These are phyloP conservation scores for Malania oleifera DNA, from an alignment of 164 flowering plant genomes.

Conservation along the genomic window DNA sequence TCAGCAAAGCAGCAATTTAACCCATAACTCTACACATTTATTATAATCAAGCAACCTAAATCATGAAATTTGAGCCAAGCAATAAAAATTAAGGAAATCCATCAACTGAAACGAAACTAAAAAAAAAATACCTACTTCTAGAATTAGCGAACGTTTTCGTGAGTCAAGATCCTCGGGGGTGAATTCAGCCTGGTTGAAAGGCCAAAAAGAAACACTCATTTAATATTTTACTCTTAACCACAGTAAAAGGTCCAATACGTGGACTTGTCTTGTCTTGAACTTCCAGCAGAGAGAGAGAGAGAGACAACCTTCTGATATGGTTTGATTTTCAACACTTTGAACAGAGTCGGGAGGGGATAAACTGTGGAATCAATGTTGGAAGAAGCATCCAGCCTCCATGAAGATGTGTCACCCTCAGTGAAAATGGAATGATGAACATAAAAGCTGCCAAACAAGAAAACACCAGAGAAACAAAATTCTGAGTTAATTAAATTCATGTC, in stretches of 20 bases:
- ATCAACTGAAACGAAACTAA: background rate
- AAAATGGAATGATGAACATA: slow-evolving; percentile 62
- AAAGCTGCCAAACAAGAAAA: slow-evolving; percentile 36
- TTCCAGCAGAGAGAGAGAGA: background rate
- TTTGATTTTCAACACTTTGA: slow-evolving; percentile 42
- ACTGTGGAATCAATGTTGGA: slow-evolving; percentile 36
- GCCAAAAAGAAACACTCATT: slow-evolving; percentile 5
- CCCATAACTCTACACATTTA: no score
- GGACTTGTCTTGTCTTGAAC: background rate
- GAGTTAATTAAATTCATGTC: no score
- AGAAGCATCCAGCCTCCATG: slow-evolving; percentile 43
- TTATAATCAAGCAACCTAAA: background rate
- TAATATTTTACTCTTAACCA: background rate
- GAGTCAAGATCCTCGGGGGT: slow-evolving; percentile 60
- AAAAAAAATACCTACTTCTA: slow-evolving; percentile 32
- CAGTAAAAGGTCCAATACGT: background rate
- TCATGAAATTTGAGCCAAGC: no score
- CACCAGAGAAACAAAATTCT: background rate
- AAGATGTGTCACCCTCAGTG: slow-evolving; percentile 34
- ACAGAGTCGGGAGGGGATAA: slow-evolving; percentile 47
- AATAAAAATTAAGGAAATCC: no score
- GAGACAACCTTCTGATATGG: slow-evolving; percentile 54
- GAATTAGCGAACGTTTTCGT: slow-evolving; percentile 42
- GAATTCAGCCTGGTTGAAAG: slow-evolving; percentile 59
- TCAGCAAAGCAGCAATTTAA: background rate